A percentile compares a stretch with the other conserved stretches of the same genome.
Evolutionary conservation across 306 rosid species (phyloP).

Genomic region (Cucurbita ficifolia): DNA sequence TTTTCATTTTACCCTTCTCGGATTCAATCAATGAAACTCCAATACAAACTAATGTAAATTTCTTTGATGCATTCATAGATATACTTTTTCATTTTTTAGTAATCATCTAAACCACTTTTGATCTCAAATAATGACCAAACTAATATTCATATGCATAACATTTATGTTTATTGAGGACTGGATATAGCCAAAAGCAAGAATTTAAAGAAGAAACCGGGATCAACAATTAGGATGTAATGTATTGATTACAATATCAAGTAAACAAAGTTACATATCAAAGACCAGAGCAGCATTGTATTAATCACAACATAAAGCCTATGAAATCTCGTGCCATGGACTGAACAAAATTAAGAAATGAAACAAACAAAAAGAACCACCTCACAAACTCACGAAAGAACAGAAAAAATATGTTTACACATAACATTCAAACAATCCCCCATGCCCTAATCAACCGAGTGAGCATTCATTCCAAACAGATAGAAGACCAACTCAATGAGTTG

Average conservation of each 20-base stretch:
- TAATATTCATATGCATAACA: neutral
- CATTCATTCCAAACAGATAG: neutral
- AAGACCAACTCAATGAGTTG: neutral
- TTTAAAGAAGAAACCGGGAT: neutral
- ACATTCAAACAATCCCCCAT: neutral
- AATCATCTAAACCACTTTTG: neutral
- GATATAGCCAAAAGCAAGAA: neutral
- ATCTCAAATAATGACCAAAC: neutral
- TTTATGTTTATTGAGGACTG: neutral
- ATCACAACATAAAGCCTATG: neutral
- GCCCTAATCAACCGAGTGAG: neutral
- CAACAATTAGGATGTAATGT: neutral
- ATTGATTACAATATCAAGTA: neutral
- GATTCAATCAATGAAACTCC: neutral
- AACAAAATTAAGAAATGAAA: neutral
- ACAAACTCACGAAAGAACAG: neutral
- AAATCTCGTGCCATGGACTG: neutral
- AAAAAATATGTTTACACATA: neutral
- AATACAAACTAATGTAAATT: neutral
- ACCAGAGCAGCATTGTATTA: neutral
- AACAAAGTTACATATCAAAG: neutral
- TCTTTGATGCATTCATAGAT: neutral
- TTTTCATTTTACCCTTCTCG: too few species aligned
- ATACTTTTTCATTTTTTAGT: neutral
- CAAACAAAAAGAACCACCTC: neutral